phyloP scores from a whole-genome alignment of 2,329 filamentous ascomycete genomes.

The Akanthomyces muscarius region DNA sequence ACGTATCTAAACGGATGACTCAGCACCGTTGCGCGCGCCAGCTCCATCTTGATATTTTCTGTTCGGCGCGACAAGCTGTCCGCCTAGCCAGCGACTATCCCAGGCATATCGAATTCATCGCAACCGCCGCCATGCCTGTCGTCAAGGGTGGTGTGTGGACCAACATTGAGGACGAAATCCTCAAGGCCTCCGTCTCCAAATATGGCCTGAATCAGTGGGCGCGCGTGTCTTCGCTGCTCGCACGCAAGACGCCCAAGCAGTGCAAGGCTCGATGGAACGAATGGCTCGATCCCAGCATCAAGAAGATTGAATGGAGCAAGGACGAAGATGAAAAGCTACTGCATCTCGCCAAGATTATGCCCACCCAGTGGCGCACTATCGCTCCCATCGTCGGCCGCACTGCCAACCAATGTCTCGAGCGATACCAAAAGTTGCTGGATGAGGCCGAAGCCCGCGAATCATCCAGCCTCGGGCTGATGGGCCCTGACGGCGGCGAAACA shows the following conservation, averaged over 20 bases:
- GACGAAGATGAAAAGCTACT: conserved; percentile 98
- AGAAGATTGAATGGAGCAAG: conserved; percentile 98
- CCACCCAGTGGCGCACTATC: conserved; percentile 98
- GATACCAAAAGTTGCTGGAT: conserved; percentile 93
- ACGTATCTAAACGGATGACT: conserved; percentile 11
- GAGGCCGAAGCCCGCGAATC: conserved; percentile 90
- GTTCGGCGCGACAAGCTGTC: conserved; percentile 5
- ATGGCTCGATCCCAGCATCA: conserved; percentile 96
- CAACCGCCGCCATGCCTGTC: conserved; percentile 55
- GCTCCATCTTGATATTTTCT: conserved; percentile 15
- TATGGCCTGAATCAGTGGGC: conserved; percentile 98
- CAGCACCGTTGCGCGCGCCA: conserved; percentile 4
- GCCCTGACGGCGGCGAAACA: conserved; percentile 81
- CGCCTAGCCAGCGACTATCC: neutral
- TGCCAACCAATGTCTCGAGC: conserved; percentile 93
- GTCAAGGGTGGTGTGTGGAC: conserved; percentile 74
- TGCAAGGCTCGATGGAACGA: conserved; percentile 98
- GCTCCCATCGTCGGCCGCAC: conserved; percentile 94
- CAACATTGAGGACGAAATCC: conserved; percentile 87
- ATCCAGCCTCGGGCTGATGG: conserved; percentile 76
- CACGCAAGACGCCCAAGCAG: conserved; percentile 96
- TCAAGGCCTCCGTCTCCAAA: conserved; percentile 92
- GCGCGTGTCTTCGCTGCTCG: conserved; percentile 92
- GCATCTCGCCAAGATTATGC: conserved; percentile 96
- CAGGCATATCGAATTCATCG: conserved; percentile 11